Conservation (phyloP, 1,284 basidiomycete genomes). For the Ustilago vetiveriae region DNA sequence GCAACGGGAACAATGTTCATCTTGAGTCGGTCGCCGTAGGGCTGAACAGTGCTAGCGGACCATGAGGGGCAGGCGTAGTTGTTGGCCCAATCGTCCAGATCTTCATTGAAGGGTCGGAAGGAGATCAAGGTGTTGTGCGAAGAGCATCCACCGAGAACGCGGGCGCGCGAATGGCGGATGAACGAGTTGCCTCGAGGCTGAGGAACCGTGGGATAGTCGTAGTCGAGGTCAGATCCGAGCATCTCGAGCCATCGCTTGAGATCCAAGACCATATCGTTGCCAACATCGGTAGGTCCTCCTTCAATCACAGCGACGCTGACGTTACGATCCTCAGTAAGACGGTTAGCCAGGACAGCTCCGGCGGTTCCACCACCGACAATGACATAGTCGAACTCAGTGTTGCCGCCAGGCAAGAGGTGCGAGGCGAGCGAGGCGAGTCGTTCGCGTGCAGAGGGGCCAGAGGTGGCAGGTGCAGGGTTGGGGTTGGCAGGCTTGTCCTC, state of each 20-base stretch:
- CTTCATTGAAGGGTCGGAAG: slow-evolving; percentile 67
- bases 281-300: slow-evolving; percentile 65
- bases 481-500: slow-evolving; percentile 35
- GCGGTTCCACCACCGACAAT: slow-evolving; percentile 67
- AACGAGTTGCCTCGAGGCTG: slow-evolving; percentile 67
- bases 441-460: slow-evolving; percentile 41
- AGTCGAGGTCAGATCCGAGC: slow-evolving; percentile 67
- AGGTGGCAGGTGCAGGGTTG: slow-evolving; percentile 14
- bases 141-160: slow-evolving; percentile 67
- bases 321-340: slow-evolving; percentile 65
- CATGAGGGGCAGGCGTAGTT: slow-evolving; percentile 63
- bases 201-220: slow-evolving; percentile 65
- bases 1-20: slow-evolving; percentile 67
- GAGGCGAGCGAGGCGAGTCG: slow-evolving; percentile 58
- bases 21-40: slow-evolving; percentile 66
- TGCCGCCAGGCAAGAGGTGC: slow-evolving; percentile 56
- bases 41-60: slow-evolving; percentile 58
- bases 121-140: slow-evolving; percentile 68
- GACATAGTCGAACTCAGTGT: slow-evolving; percentile 65
- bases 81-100: slow-evolving; percentile 66
- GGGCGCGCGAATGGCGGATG: slow-evolving; percentile 67
- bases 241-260: slow-evolving; percentile 66
- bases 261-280: slow-evolving; percentile 64
- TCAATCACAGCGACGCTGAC: slow-evolving; percentile 67
- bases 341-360: slow-evolving; percentile 66